These are phyloP conservation scores for Blastocystis sp. DNA, from an alignment of 352 stramenopile species.

Conservation along the genomic window DNA sequence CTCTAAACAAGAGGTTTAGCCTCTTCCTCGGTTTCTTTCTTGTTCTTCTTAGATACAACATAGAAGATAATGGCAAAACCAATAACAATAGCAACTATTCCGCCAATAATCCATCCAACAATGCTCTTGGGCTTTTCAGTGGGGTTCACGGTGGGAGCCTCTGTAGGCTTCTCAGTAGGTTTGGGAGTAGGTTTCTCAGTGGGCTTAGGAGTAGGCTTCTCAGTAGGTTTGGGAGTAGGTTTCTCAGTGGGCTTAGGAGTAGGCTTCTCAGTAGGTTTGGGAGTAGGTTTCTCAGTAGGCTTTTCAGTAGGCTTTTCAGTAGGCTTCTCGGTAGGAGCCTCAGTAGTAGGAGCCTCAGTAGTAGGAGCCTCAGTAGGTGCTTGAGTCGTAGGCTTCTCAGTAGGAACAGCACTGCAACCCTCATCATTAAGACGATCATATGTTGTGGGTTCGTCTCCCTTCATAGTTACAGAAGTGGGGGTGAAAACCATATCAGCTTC, in stretches of 20 bases:
- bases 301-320: background rate
- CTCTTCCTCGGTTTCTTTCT: slow-evolving; percentile 29
- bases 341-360: slow-evolving; percentile 17
- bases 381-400: slow-evolving; percentile 23
- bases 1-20: slow-evolving; percentile 29
- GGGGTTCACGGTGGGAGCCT: background rate
- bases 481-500: background rate
- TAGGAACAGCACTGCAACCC: background rate
- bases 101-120: slow-evolving; percentile 43
- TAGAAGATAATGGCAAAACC: slow-evolving; percentile 29
- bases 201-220: background rate
- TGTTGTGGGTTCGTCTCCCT: background rate
- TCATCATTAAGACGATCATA: background rate
- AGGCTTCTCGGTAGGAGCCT: background rate
- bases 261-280: background rate
- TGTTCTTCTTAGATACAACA: slow-evolving; percentile 54
- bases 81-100: slow-evolving; percentile 19
- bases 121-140: slow-evolving; percentile 13
- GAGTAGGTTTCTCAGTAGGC: background rate
- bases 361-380: slow-evolving; percentile 17
- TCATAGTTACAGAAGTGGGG: background rate
- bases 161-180: background rate
- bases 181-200: background rate
- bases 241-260: background rate
- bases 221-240: background rate